Conservation (phyloP, 2,329 filamentous ascomycete species). For the Trichoderma asperellum region DNA sequence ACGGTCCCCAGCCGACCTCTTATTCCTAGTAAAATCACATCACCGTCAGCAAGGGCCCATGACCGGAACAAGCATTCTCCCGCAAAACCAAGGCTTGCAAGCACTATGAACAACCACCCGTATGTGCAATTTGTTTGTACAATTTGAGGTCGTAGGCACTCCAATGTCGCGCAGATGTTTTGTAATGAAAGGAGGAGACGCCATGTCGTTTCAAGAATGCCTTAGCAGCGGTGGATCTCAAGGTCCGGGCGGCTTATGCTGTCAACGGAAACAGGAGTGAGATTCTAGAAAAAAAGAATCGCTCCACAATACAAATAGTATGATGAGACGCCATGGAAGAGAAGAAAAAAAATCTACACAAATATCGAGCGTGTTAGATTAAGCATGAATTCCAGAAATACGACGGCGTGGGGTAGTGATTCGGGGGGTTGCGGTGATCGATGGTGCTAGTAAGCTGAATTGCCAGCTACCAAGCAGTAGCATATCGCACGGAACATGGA, state of each 20-base stretch:
- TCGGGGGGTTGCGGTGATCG: not conserved
- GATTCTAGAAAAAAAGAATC: conserved; percentile 19
- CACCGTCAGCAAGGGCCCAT: not conserved
- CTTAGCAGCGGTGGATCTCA: conserved; percentile 29
- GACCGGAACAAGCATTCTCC: not conserved
- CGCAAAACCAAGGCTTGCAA: not conserved
- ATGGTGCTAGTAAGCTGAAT: not conserved
- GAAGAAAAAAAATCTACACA: not conserved
- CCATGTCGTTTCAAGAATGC: conserved; percentile 35
- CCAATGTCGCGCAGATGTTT: conserved; percentile 29
- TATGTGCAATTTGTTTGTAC: not conserved
- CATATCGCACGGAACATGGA: not conserved
- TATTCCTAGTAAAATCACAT: not conserved
- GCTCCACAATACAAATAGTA: conserved; percentile 11
- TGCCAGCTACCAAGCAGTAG: not conserved
- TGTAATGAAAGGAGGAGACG: conserved; percentile 31
- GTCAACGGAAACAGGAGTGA: conserved; percentile 18
- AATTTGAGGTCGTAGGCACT: not conserved
- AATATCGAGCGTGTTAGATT: not conserved
- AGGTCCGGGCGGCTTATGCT: conserved; percentile 28
- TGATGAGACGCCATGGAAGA: not conserved
- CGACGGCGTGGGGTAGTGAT: conserved; percentile 26
- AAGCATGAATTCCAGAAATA: conserved; percentile 24
- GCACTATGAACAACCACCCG: not conserved
- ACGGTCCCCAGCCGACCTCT: not conserved